Evolutionary conservation across 108 stramenopile species (phyloP).

Genomic region (Craspedostauros australis): DNA sequence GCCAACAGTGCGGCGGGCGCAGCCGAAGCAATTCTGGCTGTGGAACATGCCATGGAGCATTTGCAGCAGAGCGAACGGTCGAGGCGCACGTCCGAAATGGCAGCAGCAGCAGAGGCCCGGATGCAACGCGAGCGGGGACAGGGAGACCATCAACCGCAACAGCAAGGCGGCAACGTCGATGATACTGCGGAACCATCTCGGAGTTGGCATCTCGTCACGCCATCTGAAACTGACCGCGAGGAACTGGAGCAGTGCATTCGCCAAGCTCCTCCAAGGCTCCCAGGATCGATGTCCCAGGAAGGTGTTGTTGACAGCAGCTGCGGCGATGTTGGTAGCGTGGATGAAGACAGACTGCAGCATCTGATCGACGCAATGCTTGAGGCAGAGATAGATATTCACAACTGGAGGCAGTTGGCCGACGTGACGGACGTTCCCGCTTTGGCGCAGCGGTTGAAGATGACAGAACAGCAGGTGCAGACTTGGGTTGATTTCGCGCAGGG

Average conservation of each 20-base stretch:
- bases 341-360: no score
- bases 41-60: slow-evolving; percentile 55
- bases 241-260: slow-evolving; percentile 67
- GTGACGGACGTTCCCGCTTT: slow-evolving; percentile 10
- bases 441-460: slow-evolving; percentile 7
- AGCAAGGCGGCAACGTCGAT: background rate
- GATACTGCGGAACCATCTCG: slow-evolving; percentile 14
- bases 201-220: slow-evolving; percentile 67
- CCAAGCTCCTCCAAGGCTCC: slow-evolving; percentile 6
- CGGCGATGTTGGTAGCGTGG: no score
- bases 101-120: slow-evolving; percentile 46
- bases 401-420: slow-evolving; percentile 82
- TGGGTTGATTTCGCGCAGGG: slow-evolving; percentile 71
- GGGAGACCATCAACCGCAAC: no score
- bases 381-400: slow-evolving; percentile 17
- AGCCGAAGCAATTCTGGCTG: slow-evolving; percentile 37
- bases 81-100: slow-evolving; percentile 27
- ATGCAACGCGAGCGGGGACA: no score
- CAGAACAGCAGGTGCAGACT: slow-evolving; percentile 21
- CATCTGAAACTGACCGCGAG: slow-evolving; percentile 59
- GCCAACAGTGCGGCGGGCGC: slow-evolving; percentile 28
- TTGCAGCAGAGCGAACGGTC: slow-evolving; percentile 31
- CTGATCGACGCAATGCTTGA: background rate
- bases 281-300: background rate
- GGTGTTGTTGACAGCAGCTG: background rate